Evolutionary conservation across 306 rosid genomes (phyloP).

Genomic region (Pyrus communis): DNA sequence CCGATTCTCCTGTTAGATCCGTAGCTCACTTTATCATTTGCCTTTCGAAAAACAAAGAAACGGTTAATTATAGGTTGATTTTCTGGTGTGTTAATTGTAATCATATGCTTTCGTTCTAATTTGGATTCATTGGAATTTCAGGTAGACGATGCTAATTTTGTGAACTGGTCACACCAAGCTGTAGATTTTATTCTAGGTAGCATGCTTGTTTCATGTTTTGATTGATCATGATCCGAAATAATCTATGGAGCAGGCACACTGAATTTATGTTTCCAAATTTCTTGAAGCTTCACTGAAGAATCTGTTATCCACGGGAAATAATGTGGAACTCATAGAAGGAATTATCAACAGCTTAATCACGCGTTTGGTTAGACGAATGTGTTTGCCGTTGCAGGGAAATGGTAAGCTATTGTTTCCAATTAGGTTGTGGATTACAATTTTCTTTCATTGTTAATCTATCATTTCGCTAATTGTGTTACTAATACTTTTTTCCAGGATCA

Average conservation of each 20-base stretch:
- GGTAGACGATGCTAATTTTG: slow-evolving; percentile 57
- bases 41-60: background rate
- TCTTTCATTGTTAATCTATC: background rate
- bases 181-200: slow-evolving; percentile 81
- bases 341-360: slow-evolving; percentile 52
- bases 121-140: slow-evolving; percentile 20
- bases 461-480: background rate
- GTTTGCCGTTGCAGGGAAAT: slow-evolving; percentile 39
- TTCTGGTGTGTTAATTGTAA: background rate
- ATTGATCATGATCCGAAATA: background rate
- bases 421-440: background rate
- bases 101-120: background rate
- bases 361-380: slow-evolving; percentile 60
- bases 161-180: slow-evolving; percentile 79
- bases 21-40: background rate
- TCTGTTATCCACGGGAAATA: slow-evolving; percentile 39
- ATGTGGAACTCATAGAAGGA: slow-evolving; percentile 61
- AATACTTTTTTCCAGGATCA: slow-evolving; percentile 38
- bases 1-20: slow-evolving; percentile 48
- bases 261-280: background rate
- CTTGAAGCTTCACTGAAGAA: slow-evolving; percentile 64
- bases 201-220: background rate
- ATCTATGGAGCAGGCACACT: background rate
- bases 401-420: slow-evolving; percentile 35
- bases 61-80: background rate